Conservation (phyloP, 2,329 filamentous ascomycete species). For the Colletotrichum sansevieriae region DNA sequence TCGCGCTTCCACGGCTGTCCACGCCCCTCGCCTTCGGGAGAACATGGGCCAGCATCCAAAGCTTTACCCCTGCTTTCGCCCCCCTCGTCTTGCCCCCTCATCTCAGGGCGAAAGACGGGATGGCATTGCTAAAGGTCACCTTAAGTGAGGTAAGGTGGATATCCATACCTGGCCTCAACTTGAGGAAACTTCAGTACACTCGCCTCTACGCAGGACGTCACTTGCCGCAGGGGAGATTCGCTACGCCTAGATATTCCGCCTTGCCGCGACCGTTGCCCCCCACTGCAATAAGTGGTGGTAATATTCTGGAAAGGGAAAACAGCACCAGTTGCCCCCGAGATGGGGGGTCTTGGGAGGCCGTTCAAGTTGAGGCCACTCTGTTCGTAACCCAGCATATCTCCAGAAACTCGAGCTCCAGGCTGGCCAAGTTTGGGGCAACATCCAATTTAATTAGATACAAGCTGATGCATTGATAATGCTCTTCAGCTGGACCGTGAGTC, state of each 20-base stretch:
- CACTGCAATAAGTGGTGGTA: constrained; percentile 32
- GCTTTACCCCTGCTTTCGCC: constrained; percentile 23
- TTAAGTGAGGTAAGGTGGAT: constrained; percentile 37
- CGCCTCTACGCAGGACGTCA: neutral
- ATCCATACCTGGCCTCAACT: constrained; percentile 16
- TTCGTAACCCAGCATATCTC: constrained; percentile 9
- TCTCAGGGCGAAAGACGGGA: constrained; percentile 40
- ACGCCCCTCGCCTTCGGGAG: constrained; percentile 16
- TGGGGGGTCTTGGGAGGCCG: neutral
- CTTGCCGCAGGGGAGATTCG: neutral
- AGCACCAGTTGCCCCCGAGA: constrained; percentile 28
- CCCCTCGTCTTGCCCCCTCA: constrained; percentile 35
- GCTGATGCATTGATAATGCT: neutral
- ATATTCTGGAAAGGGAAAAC: constrained; percentile 37
- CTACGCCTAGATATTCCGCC: neutral
- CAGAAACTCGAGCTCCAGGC: neutral
- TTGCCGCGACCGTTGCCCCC: constrained; percentile 17
- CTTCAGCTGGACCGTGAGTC: constrained; percentile 20
- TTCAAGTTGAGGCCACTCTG: constrained; percentile 36
- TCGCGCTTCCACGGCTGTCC: constrained; percentile 1
- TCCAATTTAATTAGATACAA: constrained; percentile 18
- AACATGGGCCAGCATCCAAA: constrained; percentile 36
- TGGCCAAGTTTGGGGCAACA: neutral
- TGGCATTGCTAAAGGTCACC: constrained; percentile 34
- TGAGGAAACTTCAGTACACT: neutral